phyloP scores from a whole-genome alignment of 108 stramenopile genomes.

The Heterococcus sp. region DNA sequence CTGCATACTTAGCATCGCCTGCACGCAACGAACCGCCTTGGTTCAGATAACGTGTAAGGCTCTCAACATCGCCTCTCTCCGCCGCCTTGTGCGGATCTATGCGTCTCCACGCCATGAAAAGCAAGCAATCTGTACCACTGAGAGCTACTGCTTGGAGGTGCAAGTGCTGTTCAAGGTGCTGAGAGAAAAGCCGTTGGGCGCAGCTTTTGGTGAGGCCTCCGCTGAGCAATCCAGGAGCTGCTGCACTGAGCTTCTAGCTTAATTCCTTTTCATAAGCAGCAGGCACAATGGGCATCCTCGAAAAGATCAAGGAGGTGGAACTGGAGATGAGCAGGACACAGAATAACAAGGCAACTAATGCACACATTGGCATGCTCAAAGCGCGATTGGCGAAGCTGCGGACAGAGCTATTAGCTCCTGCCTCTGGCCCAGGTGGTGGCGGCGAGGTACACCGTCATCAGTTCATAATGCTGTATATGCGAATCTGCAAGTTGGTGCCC shows the following conservation, averaged over 20 bases:
- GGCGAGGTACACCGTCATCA: conserved; percentile 67
- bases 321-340: conserved; percentile 92
- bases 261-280: too few relatives aligned
- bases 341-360: conserved; percentile 69
- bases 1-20: not conserved
- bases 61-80: not conserved
- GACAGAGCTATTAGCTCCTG: conserved; percentile 70
- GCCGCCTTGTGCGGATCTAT: not conserved
- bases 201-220: too few relatives aligned
- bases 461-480: conserved; percentile 10
- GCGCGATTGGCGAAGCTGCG: conserved; percentile 94
- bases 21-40: not conserved
- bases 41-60: not conserved
- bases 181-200: too few relatives aligned
- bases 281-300: conserved; percentile 67
- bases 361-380: conserved; percentile 88
- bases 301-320: conserved; percentile 84
- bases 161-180: too few relatives aligned
- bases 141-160: too few relatives aligned
- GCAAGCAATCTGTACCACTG: too few relatives aligned
- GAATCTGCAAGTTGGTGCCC: too few relatives aligned
- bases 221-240: too few relatives aligned
- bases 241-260: too few relatives aligned
- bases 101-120: not conserved
- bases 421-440: conserved; percentile 62